A percentile compares a stretch with the other conserved stretches of the same genome.
Evolutionary conservation across 2,329 filamentous ascomycete species (phyloP).

Genomic region (Pseudocercospora pini-densiflorae): DNA sequence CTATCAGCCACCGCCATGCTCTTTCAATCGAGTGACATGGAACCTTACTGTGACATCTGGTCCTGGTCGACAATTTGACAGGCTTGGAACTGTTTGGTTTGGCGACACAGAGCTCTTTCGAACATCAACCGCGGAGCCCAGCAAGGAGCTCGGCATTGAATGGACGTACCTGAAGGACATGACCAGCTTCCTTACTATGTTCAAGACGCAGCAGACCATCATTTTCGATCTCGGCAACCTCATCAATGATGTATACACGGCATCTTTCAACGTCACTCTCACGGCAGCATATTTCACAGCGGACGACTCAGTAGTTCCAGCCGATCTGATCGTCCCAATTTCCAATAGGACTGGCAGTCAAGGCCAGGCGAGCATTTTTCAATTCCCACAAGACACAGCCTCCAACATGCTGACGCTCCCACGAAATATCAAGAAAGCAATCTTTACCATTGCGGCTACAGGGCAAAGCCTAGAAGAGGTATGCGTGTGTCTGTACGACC

Average conservation of each 20-base stretch:
- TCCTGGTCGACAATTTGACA: slow-evolving; percentile 73
- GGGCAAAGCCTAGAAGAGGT: slow-evolving; percentile 74
- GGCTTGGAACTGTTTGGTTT: slow-evolving; percentile 75
- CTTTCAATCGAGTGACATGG: slow-evolving; percentile 75
- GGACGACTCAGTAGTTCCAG: slow-evolving; percentile 48
- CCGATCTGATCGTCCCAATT: slow-evolving; percentile 69
- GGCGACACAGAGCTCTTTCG: slow-evolving; percentile 80
- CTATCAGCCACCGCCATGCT: slow-evolving; percentile 69
- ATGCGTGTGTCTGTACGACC: background rate
- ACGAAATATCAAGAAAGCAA: slow-evolving; percentile 67
- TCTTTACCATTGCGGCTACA: slow-evolving; percentile 76
- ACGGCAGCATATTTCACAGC: slow-evolving; percentile 72
- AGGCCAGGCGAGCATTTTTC: slow-evolving; percentile 68
- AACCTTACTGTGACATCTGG: slow-evolving; percentile 75
- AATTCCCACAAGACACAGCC: slow-evolving; percentile 66
- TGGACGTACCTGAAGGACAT: slow-evolving; percentile 83
- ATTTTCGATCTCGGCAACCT: slow-evolving; percentile 82
- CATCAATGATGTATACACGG: slow-evolving; percentile 73
- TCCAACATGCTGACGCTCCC: slow-evolving; percentile 67
- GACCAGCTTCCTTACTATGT: slow-evolving; percentile 71
- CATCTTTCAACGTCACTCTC: slow-evolving; percentile 72
- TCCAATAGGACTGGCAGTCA: slow-evolving; percentile 58
- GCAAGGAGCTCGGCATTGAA: slow-evolving; percentile 64
- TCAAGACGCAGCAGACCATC: slow-evolving; percentile 70
- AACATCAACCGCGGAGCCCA: slow-evolving; percentile 82